Evolutionary conservation across 345 rosid genomes (phyloP).

Genomic region (Populus ilicifolia): DNA sequence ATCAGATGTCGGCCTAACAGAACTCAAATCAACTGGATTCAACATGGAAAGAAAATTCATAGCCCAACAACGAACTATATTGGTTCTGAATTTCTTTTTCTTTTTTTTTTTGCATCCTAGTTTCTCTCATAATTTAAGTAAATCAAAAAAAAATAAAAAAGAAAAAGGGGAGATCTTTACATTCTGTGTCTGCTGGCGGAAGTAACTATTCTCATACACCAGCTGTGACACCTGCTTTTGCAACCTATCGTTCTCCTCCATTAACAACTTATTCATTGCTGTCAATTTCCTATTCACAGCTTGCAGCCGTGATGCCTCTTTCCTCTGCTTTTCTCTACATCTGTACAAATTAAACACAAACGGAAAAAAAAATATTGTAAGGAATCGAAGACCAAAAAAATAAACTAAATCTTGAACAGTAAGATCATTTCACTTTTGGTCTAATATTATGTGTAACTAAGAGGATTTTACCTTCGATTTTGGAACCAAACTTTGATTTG

Average conservation of each 20-base stretch:
- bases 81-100: not conserved
- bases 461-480: conserved; percentile 64
- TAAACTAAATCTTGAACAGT: not conserved
- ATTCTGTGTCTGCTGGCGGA: conserved; percentile 88
- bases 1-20: not conserved
- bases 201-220: conserved; percentile 93
- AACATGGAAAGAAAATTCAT: not conserved
- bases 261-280: conserved; percentile 93
- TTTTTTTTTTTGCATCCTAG: not conserved
- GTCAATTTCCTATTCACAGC: conserved; percentile 91
- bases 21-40: not conserved
- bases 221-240: conserved; percentile 97
- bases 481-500: conserved; percentile 99
- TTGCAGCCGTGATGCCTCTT: conserved; percentile 95
- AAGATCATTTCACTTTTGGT: not conserved
- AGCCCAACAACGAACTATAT: not conserved
- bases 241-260: conserved; percentile 99
- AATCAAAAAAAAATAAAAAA: not conserved
- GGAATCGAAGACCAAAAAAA: not conserved
- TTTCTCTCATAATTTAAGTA: not conserved
- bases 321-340: conserved; percentile 98
- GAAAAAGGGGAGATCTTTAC: conserved; percentile 29
- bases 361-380: not conserved
- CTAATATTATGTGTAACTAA: not conserved
- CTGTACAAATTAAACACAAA: conserved; percentile 27